Conservation (phyloP, 805 yeast genomes). For the Barnettozyma sp. region DNA sequence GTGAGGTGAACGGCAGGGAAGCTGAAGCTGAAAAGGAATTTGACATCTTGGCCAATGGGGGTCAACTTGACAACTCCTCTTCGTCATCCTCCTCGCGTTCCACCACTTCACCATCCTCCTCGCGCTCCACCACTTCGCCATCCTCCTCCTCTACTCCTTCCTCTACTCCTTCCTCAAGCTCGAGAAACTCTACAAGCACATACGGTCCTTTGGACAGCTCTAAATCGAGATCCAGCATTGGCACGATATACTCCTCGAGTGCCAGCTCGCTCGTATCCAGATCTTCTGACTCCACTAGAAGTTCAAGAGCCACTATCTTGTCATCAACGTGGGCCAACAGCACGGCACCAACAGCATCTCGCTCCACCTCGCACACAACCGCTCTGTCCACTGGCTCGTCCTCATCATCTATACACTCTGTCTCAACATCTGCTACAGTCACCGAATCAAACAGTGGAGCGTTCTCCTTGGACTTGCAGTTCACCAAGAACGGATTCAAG, state of each 20-base stretch:
- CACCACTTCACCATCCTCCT: background rate
- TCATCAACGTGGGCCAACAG: background rate
- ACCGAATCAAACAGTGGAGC: slow-evolving; percentile 11
- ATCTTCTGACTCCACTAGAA: slow-evolving; percentile 10
- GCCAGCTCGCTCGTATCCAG: slow-evolving; percentile 7
- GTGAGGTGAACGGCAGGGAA: slow-evolving; percentile 55
- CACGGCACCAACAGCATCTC: too few species aligned
- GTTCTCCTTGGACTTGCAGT: background rate
- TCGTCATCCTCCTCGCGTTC: slow-evolving; percentile 1
- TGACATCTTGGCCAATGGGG: slow-evolving; percentile 30
- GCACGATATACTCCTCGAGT: slow-evolving; percentile 9
- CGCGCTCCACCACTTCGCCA: slow-evolving; percentile 3
- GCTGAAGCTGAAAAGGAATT: slow-evolving; percentile 39
- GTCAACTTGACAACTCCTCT: slow-evolving; percentile 16
- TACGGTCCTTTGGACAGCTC: slow-evolving; percentile 8
- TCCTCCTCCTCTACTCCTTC: slow-evolving; percentile 2
- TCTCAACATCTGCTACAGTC: slow-evolving; percentile 18
- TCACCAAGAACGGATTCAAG: slow-evolving; percentile 10
- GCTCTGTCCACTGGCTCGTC: slow-evolving; percentile 6
- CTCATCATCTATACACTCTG: slow-evolving; percentile 13
- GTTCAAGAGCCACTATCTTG: background rate
- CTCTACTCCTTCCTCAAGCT: slow-evolving; percentile 6
- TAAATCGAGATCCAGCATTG: slow-evolving; percentile 4
- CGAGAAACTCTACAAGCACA: background rate
- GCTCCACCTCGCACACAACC: too few species aligned